phyloP scores from a whole-genome alignment of 306 rosid genomes.

The Luffa aegyptiaca region DNA sequence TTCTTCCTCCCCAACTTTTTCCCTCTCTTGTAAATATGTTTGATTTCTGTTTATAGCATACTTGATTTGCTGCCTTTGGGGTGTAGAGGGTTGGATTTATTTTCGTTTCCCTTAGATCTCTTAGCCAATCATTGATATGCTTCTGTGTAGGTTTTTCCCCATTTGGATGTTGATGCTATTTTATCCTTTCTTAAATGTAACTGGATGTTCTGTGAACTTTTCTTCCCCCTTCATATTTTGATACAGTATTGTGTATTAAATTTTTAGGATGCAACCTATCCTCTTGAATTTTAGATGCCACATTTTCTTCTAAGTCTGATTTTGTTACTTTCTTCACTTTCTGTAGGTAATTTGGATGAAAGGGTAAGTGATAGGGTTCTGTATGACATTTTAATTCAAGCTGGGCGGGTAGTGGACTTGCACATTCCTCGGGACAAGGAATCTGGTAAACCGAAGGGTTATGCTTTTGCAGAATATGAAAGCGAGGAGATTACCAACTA shows the following conservation, averaged over 20 bases:
- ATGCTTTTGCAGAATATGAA: slow-evolving; percentile 87
- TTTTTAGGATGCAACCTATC: neutral
- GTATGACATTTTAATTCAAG: slow-evolving; percentile 81
- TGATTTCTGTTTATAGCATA: neutral
- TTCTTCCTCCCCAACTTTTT: neutral
- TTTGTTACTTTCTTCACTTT: slow-evolving; percentile 4
- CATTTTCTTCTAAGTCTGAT: neutral
- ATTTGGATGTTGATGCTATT: neutral
- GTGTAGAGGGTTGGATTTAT: neutral
- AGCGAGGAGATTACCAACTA: slow-evolving; percentile 70
- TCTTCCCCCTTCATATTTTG: neutral
- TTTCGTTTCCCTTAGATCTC: neutral
- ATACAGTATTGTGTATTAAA: neutral
- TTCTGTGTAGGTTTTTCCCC: neutral
- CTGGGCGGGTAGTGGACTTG: slow-evolving; percentile 74
- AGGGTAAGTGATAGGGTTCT: slow-evolving; percentile 76
- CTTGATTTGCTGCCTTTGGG: neutral
- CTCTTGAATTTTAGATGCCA: neutral
- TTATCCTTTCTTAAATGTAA: neutral
- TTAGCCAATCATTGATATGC: neutral
- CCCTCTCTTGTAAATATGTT: neutral
- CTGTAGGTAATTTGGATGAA: slow-evolving; percentile 82
- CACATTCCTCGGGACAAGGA: slow-evolving; percentile 86
- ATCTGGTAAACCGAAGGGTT: slow-evolving; percentile 61
- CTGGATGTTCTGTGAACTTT: neutral